Evolutionary conservation across 305 asterid genomes (phyloP).

Genomic region (Petunia hybrid): DNA sequence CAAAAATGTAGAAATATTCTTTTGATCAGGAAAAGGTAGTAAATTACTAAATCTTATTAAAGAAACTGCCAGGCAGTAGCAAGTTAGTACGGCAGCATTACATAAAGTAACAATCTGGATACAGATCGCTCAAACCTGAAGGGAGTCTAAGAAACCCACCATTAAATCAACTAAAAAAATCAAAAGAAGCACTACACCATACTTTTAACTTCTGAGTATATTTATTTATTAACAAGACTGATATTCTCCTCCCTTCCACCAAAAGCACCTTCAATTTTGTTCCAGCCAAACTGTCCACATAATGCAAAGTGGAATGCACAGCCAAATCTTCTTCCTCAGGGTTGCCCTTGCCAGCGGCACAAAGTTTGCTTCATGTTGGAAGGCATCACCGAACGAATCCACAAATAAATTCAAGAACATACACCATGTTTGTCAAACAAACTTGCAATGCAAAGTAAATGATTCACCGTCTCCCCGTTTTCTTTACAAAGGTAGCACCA

Average conservation of each 20-base stretch:
- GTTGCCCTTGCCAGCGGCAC: neutral
- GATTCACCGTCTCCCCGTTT: neutral
- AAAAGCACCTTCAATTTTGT: neutral
- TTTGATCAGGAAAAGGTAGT: neutral
- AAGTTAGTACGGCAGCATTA: neutral
- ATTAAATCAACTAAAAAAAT: neutral
- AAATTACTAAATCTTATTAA: neutral
- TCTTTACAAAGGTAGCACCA: neutral
- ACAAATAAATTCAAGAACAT: neutral
- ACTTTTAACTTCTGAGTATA: neutral
- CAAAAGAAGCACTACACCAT: neutral
- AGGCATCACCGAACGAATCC: neutral
- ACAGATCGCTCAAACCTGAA: neutral
- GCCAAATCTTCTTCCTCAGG: neutral
- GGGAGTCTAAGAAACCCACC: neutral
- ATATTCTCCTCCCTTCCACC: neutral
- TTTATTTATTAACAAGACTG: neutral
- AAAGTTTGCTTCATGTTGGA: neutral
- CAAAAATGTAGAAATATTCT: constrained; percentile 2
- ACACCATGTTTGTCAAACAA: neutral
- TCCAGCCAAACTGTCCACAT: neutral
- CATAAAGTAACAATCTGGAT: neutral
- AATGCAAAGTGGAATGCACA: neutral
- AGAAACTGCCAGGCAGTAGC: neutral
- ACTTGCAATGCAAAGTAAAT: neutral